Evolutionary conservation across 2,329 filamentous ascomycete genomes (phyloP).

Genomic region (Penicillium sp.): DNA sequence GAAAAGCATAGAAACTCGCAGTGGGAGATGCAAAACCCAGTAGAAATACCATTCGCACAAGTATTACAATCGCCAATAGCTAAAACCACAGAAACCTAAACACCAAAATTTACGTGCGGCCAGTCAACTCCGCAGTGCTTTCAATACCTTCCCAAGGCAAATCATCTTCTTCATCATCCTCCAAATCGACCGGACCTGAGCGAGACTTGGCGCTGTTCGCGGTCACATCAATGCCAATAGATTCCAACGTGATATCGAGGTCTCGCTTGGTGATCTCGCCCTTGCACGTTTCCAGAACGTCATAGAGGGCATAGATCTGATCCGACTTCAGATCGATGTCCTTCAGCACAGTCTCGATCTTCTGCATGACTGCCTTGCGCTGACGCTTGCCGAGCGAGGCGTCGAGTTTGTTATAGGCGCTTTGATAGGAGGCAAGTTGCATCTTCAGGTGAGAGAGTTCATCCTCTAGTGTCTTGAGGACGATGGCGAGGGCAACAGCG

Average conservation of each 20-base stretch:
- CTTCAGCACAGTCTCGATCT: slow-evolving; percentile 66
- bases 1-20: neutral
- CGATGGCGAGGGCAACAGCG: slow-evolving; percentile 74
- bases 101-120: slow-evolving; percentile 23
- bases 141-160: slow-evolving; percentile 53
- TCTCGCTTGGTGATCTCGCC: slow-evolving; percentile 68
- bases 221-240: slow-evolving; percentile 47
- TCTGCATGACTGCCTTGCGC: slow-evolving; percentile 65
- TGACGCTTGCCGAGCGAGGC: slow-evolving; percentile 69
- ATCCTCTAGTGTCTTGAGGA: slow-evolving; percentile 81
- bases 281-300: slow-evolving; percentile 77
- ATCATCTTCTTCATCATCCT: slow-evolving; percentile 48
- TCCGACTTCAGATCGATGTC: slow-evolving; percentile 75
- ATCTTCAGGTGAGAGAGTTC: slow-evolving; percentile 79
- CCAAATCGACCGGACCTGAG: slow-evolving; percentile 32
- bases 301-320: slow-evolving; percentile 81
- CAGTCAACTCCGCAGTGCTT: slow-evolving; percentile 49
- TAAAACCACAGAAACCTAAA: neutral
- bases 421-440: slow-evolving; percentile 67
- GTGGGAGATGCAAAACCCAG: neutral
- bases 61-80: slow-evolving; percentile 10
- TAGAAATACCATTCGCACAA: slow-evolving; percentile 2
- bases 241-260: slow-evolving; percentile 67
- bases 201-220: slow-evolving; percentile 34
- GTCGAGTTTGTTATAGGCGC: slow-evolving; percentile 70